phyloP scores from a whole-genome alignment of 225 moss, liverwort and hornwort genomes.

The Rhytidiadelphus loreus region DNA sequence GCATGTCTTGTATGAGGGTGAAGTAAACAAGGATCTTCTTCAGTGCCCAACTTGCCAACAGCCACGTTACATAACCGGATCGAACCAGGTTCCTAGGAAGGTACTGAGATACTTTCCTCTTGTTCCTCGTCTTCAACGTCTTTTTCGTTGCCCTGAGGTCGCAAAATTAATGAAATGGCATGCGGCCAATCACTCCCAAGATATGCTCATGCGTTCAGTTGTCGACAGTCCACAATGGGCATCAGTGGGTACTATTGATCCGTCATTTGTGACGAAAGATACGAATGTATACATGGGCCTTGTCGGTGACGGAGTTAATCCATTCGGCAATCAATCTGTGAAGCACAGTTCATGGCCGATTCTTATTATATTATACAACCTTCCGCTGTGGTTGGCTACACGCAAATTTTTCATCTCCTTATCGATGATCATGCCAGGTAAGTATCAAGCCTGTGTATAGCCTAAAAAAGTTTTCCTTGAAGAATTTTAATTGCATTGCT shows the following conservation, averaged over 20 bases:
- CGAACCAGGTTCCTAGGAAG: neutral
- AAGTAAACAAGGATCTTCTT: fast-evolving
- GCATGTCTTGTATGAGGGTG: neutral
- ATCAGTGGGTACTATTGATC: neutral
- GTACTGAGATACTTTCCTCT: neutral
- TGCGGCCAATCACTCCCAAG: neutral
- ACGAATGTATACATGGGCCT: neutral
- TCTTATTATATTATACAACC: neutral
- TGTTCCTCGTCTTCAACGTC: neutral
- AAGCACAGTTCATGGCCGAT: neutral
- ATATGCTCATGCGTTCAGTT: neutral
- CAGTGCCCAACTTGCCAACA: neutral
- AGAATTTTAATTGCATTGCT: too few species aligned
- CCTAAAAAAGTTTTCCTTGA: too few species aligned
- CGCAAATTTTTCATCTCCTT: neutral
- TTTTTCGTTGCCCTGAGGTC: neutral
- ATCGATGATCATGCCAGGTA: neutral
- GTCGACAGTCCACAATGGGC: neutral
- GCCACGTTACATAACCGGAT: fast-evolving
- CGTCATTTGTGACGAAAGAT: neutral
- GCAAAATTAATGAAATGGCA: neutral
- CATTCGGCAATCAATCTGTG: too few species aligned
- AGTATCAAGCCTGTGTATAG: too few species aligned
- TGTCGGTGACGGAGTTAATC: neutral
- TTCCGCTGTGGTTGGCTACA: neutral